Evolutionary conservation across 2,329 filamentous ascomycete genomes (phyloP), one percentile per base, ranked within the genome.

Genomic region (Colletotrichum horii): DNA sequence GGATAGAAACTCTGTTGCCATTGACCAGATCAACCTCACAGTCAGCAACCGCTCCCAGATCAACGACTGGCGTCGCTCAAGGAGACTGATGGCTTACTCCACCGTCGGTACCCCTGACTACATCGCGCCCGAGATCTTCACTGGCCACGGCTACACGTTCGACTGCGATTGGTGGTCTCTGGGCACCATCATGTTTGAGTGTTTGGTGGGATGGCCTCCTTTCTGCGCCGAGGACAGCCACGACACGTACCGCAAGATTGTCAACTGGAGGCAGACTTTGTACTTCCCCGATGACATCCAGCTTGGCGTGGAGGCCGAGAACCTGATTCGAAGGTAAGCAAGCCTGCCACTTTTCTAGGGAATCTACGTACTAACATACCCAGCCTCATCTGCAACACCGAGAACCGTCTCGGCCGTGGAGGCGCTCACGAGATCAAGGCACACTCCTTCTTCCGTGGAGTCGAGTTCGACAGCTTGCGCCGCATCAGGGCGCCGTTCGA

Each of bases 81-180:
- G 97, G 81, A 92, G 97, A 81, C 91, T 98, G 84, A 96, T 99
- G 91, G 97, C 97, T 16, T 99, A 99, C 87, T 98, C 97, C 2
- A 98, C 97, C 5, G 97, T 99, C 78, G 97, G 97, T 78, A 99
- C 97, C 2, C 97, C 97, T 12, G 97, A 99, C 85, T 99, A 99
- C 84, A 99, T 99, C 83, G 97, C 97, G 2, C 97, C 97, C 4
- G 97, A 99, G 84, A 98, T 99, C 80, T 98, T 99, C 85, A 97
- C 95, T 62, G 96, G 96, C 22, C 95, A 98, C 81, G 97, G 97
- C 65, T 99, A 99, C 87, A 95, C 95, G 74, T 98, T 96, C 82
- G 94, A 97, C 83, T 99, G 97, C 84, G 97, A 99, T 88, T 99
- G 97, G 97, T 99, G 97, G 97, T 98, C 95, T 26, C 91, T 99